A percentile compares a stretch with the other conserved stretches of the same genome.
Conservation (phyloP, 768 basidiomycete species). For the Auricularia auricula-judae region DNA sequence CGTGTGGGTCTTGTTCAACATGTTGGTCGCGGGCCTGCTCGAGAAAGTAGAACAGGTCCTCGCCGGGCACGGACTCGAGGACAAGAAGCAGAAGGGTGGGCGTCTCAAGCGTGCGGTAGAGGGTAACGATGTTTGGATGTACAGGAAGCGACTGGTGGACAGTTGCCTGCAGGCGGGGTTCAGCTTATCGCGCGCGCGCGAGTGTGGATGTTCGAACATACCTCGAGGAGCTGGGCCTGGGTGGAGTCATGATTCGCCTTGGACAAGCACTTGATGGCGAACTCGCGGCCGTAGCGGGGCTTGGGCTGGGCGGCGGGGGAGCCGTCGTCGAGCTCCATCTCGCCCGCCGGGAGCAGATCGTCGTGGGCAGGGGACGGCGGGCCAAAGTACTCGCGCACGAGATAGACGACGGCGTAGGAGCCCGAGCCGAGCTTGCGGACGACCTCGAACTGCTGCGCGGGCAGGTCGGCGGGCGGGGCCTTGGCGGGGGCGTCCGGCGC, state of each 20-base stretch:
- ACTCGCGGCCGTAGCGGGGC: conserved; percentile 58
- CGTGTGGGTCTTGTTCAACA: conserved; percentile 30
- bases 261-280: conserved; percentile 93
- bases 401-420: conserved; percentile 89
- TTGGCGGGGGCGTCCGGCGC: conserved; percentile 8
- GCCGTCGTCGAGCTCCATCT: conserved; percentile 32
- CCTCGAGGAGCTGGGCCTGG: conserved; percentile 85
- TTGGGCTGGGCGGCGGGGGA: conserved; percentile 26
- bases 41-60: conserved; percentile 96
- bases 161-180: conserved; percentile 46
- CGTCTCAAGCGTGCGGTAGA: conserved; percentile 89
- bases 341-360: conserved; percentile 17
- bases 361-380: conserved; percentile 2
- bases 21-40: conserved; percentile 90
- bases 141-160: conserved; percentile 87
- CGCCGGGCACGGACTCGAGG: conserved; percentile 91
- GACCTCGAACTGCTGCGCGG: conserved; percentile 69
- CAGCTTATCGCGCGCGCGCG: not conserved
- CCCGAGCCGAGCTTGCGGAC: conserved; percentile 78
- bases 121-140: conserved; percentile 91
- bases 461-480: conserved; percentile 18
- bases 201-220: conserved; percentile 18
- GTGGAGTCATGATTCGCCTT: conserved; percentile 87
- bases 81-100: conserved; percentile 83
- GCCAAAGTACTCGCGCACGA: conserved; percentile 59